Percentiles rank a stretch among this genome's conserved stretches.
phyloP scores from a whole-genome alignment of 345 rosid species.

The Gynandropsis gynandra region DNA sequence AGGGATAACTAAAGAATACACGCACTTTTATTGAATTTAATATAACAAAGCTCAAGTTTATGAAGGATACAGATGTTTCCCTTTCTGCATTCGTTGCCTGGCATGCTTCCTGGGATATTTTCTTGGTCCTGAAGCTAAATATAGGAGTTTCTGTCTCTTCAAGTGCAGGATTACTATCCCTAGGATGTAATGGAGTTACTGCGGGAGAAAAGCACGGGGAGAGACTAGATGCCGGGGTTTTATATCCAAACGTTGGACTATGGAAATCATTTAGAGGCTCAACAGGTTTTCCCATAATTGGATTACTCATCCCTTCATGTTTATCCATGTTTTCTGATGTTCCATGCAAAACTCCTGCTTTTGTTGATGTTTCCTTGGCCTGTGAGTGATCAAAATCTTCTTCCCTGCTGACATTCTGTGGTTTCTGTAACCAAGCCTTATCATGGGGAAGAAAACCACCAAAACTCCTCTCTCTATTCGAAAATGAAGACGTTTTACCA shows the following conservation, averaged over 20 bases:
- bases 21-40: slow-evolving; percentile 1
- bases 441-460: slow-evolving; percentile 26
- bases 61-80: slow-evolving; percentile 49
- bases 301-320: slow-evolving; percentile 26
- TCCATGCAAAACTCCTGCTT: slow-evolving; percentile 26
- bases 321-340: slow-evolving; percentile 31
- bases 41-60: slow-evolving; percentile 18
- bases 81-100: slow-evolving; percentile 30
- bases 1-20: slow-evolving; percentile 16
- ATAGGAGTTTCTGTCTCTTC: slow-evolving; percentile 29
- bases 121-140: slow-evolving; percentile 32
- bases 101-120: slow-evolving; percentile 34
- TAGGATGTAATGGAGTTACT: slow-evolving; percentile 31
- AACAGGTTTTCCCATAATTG: slow-evolving; percentile 26
- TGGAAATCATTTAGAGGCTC: slow-evolving; percentile 36
- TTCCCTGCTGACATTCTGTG: slow-evolving; percentile 26
- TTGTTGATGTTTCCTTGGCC: slow-evolving; percentile 28
- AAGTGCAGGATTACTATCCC: slow-evolving; percentile 30
- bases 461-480: slow-evolving; percentile 30
- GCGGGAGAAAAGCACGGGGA: slow-evolving; percentile 39
- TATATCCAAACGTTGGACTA: slow-evolving; percentile 60
- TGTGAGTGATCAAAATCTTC: slow-evolving; percentile 30
- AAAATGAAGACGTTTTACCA: slow-evolving; percentile 43
- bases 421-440: slow-evolving; percentile 22
- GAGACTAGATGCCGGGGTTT: slow-evolving; percentile 37